Evolutionary conservation across 495 filamentous ascomycete species (phyloP), one percentile per base, ranked within the genome.

Genomic region (Aspergillus nanangensis): DNA sequence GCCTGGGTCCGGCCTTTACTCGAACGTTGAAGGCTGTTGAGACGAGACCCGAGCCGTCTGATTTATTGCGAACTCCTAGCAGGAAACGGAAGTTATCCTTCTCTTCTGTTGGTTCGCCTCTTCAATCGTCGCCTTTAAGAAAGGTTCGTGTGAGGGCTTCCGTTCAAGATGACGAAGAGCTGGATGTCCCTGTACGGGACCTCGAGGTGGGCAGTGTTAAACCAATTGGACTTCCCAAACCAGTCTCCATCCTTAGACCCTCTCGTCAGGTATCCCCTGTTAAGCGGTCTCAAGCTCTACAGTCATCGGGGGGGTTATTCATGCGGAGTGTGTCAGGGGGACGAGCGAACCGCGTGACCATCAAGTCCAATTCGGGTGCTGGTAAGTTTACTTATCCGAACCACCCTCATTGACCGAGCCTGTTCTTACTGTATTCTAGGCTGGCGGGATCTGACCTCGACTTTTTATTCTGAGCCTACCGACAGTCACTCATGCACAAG

Each of bases 361-460:
- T 67, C 32, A 59, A 66, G 48, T 63, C 63, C 4, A 74, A 66
- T 50, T 62, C 56, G 32, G 76, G 71, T 39, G 63, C 66, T 57
- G 59, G 74, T 76, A 33, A 38, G 66, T 62, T 37, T 38, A 39
- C 27, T 33, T 38, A 13, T 15, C 17, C 20, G 33, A 31, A 32
- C 15, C 17, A 23, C 19, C 8, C 33, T 34, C 3, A 10, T 36
- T 25, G 56, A 61, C 45, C 66, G 13, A 48, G 42, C 17, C 2
- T 39, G 14, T 45, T 45, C 46, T 55, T 9, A 58, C 39, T 37
- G 9, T 40, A 21, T 14, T 40, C 21, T 55, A 72, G 83, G 86
- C 51, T 93, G 85, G 84, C 78, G 83, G 67, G 72, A 81, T 48
- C 72, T 90, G 46, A 89, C 86, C 1, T 77, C 83, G 7, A 63